Conservation (phyloP, 768 basidiomycete species). For the Pleurotus tuoliensis region DNA sequence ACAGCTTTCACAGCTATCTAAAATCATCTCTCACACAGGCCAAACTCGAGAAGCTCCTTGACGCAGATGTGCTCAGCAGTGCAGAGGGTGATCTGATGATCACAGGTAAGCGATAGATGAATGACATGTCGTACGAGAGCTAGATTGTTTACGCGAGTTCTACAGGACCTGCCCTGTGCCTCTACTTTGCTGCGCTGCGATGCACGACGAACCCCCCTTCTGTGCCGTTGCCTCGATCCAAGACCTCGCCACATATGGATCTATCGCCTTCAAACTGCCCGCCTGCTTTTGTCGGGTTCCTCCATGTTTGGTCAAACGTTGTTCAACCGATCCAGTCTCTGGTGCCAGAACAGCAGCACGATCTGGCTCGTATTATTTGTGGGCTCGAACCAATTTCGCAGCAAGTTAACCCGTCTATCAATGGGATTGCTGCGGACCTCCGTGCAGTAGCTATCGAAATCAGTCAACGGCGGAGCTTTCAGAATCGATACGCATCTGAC, state of each 20-base stretch:
- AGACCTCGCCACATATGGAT: slow-evolving; percentile 44
- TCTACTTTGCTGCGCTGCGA: slow-evolving; percentile 81
- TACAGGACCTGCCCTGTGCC: slow-evolving; percentile 72
- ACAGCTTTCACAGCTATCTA: slow-evolving; percentile 80
- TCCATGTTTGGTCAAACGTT: slow-evolving; percentile 65
- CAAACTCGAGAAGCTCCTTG: slow-evolving; percentile 69
- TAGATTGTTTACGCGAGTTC: background rate
- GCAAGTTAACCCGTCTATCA: slow-evolving; percentile 38
- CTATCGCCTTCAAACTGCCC: slow-evolving; percentile 72
- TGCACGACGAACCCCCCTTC: slow-evolving; percentile 75
- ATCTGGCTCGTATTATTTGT: slow-evolving; percentile 80
- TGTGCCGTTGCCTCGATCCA: slow-evolving; percentile 70
- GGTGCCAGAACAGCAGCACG: slow-evolving; percentile 64
- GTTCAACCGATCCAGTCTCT: slow-evolving; percentile 59
- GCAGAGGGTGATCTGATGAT: slow-evolving; percentile 87
- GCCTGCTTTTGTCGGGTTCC: slow-evolving; percentile 59
- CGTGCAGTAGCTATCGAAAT: slow-evolving; percentile 86
- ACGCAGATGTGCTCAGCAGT: slow-evolving; percentile 67
- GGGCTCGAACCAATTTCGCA: slow-evolving; percentile 45
- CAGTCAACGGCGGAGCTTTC: slow-evolving; percentile 78
- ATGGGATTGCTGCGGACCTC: slow-evolving; percentile 74
- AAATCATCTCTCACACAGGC: slow-evolving; percentile 77
- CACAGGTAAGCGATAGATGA: slow-evolving; percentile 46
- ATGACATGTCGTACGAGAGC: background rate
- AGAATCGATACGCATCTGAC: slow-evolving; percentile 71